Base-by-base conservation (phyloP, 495 filamentous ascomycete genomes). In the Xylaria castorea region DNA sequence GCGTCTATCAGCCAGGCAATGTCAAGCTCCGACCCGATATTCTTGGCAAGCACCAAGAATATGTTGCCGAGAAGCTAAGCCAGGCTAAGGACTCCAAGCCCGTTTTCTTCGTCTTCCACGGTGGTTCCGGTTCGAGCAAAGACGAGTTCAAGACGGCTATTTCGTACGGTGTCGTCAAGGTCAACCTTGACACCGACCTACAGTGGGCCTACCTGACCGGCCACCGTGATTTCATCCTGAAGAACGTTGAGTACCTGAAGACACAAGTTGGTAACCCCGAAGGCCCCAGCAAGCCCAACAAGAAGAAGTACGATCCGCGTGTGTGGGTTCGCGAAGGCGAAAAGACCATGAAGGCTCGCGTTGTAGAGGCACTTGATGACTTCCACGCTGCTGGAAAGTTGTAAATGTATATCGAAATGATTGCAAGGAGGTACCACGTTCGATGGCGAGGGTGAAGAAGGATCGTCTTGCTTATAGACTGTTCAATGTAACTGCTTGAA, bases 91-190 rank as follows among this genome's bases (percentile, higher is more conserved):
- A 93, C 73, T 87, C 91, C 78, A 97, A 97, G 90, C 96, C 97
- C 69, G 91, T 98, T 78, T 98, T 97, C 90, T 92, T 99, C 82
- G 96, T 99, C 81, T 99, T 99, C 91, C 96, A 99, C 87, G 97
- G 97, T 76, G 96, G 96, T 73, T 95, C 92, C 68, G 97, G 96
- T 71, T 95, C 92, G 64, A 87, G 89, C 80, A 97, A 97, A 88
- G 81, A 92, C 71, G 96, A 98, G 85, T 98, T 91, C 87, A 87
- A 81, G 64, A 89, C 93, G 77, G 95, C 95, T 75, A 98, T 98
- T 22, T 50, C 81, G 82, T 92, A 96, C 82, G 95, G 96, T 84
- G 97, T 99, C 73, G 92, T 97, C 85, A 99, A 99, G 91, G 96
- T 99, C 84, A 94, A 94, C 85, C 83, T 99, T 73, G 97, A 97